Conservation (phyloP, 2,329 filamentous ascomycete genomes). For the Pleurostoma richardsiae region DNA sequence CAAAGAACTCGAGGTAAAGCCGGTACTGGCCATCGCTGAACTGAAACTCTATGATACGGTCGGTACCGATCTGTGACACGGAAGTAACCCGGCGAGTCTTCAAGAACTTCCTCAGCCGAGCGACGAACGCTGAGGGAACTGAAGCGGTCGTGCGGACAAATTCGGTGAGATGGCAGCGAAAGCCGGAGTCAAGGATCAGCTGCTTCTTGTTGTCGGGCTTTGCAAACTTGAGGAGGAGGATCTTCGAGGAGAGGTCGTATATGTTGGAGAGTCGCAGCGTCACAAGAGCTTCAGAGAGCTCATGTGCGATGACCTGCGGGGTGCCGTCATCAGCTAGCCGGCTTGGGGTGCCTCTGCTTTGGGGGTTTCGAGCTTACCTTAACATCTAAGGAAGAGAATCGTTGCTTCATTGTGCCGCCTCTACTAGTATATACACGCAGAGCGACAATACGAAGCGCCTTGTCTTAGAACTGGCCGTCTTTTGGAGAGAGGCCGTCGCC, state of each 20-base stretch:
- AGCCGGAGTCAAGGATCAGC: constrained; percentile 88
- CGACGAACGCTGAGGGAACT: constrained; percentile 80
- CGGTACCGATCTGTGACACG: constrained; percentile 82
- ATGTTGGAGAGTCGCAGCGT: constrained; percentile 84
- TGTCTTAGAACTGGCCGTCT: too few species aligned
- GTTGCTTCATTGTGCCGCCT: constrained; percentile 61
- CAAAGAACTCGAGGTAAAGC: constrained; percentile 92
- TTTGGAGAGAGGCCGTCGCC: too few species aligned
- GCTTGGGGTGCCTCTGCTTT: not conserved
- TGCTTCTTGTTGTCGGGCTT: constrained; percentile 87
- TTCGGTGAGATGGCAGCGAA: constrained; percentile 89
- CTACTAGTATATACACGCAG: too few species aligned
- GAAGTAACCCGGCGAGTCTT: constrained; percentile 80
- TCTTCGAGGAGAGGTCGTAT: constrained; percentile 93
- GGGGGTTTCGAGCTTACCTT: constrained; percentile 39
- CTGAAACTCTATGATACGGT: constrained; percentile 85
- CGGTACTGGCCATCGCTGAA: constrained; percentile 90
- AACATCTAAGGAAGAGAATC: constrained; percentile 75
- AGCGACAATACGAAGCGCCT: too few species aligned
- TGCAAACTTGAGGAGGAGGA: constrained; percentile 91
- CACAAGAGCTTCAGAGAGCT: constrained; percentile 73
- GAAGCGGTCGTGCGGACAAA: constrained; percentile 84
- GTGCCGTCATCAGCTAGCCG: not conserved
- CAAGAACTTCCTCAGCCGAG: constrained; percentile 78
- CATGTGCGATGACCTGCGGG: constrained; percentile 80